Conservation (phyloP, 2,329 filamentous ascomycete species). For the Phaeophleospora eucalypticola region DNA sequence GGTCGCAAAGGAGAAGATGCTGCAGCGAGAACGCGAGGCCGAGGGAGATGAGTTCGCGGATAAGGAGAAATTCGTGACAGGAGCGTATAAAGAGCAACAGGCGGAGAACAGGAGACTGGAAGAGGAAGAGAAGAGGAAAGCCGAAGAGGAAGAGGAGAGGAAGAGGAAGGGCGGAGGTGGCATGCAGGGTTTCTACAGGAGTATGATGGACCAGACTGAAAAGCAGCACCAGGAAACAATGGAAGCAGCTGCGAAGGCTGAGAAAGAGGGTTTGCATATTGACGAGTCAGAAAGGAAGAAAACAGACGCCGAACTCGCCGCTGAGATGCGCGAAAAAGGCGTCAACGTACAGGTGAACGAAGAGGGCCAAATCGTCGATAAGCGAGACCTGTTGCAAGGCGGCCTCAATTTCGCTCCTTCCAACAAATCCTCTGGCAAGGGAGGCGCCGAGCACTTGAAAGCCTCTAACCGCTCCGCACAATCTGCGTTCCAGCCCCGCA, state of each 20-base stretch:
- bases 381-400: conserved; percentile 70
- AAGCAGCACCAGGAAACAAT: conserved; percentile 65
- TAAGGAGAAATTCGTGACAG: conserved; percentile 83
- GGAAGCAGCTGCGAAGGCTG: conserved; percentile 55
- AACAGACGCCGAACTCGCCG: conserved; percentile 60
- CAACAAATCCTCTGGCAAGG: conserved; percentile 19
- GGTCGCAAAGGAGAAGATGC: conserved; percentile 74
- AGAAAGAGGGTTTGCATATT: conserved; percentile 31
- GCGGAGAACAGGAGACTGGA: conserved; percentile 68
- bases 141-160: conserved; percentile 62
- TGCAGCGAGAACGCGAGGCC: conserved; percentile 71
- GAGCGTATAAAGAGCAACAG: conserved; percentile 76
- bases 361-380: conserved; percentile 78
- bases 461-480: conserved; percentile 25
- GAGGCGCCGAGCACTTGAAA: conserved; percentile 31
- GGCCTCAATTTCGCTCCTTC: conserved; percentile 65
- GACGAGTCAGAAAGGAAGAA: conserved; percentile 35
- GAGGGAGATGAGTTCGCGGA: conserved; percentile 77
- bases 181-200: conserved; percentile 75
- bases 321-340: conserved; percentile 61
- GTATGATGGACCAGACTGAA: conserved; percentile 67
- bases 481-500: conserved; percentile 23
- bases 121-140: conserved; percentile 63
- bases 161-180: conserved; percentile 58
- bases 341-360: conserved; percentile 69